Percentiles rank a stretch among this genome's conserved stretches.
Evolutionary conservation across 768 basidiomycete species (phyloP).

Genomic region (Podaxis sp.): DNA sequence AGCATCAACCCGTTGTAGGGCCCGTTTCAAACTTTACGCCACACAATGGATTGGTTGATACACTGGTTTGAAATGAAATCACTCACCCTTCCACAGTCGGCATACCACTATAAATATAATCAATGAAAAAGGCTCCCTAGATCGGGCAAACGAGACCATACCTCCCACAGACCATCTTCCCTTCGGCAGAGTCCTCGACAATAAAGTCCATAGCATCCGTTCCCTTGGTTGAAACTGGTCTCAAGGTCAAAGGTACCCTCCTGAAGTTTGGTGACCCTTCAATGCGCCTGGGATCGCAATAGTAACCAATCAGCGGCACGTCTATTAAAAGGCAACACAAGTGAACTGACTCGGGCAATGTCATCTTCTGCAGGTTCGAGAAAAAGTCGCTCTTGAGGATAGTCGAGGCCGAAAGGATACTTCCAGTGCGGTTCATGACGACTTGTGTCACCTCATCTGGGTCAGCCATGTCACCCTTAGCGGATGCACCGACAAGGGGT

Average conservation of each 20-base stretch:
- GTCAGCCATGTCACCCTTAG: constrained; percentile 67
- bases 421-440: constrained; percentile 81
- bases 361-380: constrained; percentile 93
- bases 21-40: constrained; percentile 63
- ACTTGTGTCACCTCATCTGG: constrained; percentile 91
- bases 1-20: constrained; percentile 77
- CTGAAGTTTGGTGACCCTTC: constrained; percentile 96
- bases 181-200: constrained; percentile 33
- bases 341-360: constrained; percentile 76
- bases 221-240: constrained; percentile 25
- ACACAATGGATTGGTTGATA: background rate
- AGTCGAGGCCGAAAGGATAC: constrained; percentile 85
- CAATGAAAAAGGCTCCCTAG: background rate
- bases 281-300: constrained; percentile 52
- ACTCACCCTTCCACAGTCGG: constrained; percentile 84
- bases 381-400: constrained; percentile 97
- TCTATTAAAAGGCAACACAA: background rate
- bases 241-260: constrained; percentile 65
- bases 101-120: constrained; percentile 71
- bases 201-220: constrained; percentile 35
- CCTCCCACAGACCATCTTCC: constrained; percentile 80
- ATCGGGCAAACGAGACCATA: constrained; percentile 19
- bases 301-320: background rate
- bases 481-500: constrained; percentile 73
- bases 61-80: background rate